Percentiles rank a stretch among this genome's conserved stretches.
These are phyloP conservation scores for Hirsutella minnesotensis DNA, from an alignment of 2,329 filamentous ascomycete genomes.

Conservation along the genomic window DNA sequence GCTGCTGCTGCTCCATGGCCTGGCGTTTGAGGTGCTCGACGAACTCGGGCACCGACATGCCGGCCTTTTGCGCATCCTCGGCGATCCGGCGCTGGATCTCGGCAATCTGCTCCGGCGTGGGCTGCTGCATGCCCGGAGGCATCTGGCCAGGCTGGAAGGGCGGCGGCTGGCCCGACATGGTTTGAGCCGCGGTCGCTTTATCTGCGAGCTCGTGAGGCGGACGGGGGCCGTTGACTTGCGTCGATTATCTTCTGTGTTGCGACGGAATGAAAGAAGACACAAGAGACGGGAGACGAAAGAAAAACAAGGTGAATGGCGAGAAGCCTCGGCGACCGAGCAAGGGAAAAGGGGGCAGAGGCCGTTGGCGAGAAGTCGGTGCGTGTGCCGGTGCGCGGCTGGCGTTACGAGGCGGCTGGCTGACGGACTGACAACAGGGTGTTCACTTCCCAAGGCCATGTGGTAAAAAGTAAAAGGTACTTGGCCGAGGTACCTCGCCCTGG, in stretches of 20 bases:
- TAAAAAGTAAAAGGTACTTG: neutral
- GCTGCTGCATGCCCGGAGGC: slow-evolving; percentile 31
- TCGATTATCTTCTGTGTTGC: no score
- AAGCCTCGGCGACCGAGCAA: no score
- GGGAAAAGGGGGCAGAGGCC: neutral
- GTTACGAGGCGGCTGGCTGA: neutral
- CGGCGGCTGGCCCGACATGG: slow-evolving; percentile 18
- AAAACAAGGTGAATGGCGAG: no score
- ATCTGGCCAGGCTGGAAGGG: slow-evolving; percentile 13
- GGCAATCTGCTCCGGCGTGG: slow-evolving; percentile 74
- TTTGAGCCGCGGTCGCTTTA: neutral
- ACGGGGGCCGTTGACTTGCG: neutral
- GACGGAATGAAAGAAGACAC: no score
- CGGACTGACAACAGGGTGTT: slow-evolving; percentile 23
- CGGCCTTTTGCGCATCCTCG: slow-evolving; percentile 70
- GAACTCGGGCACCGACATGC: slow-evolving; percentile 78
- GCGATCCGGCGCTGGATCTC: slow-evolving; percentile 75
- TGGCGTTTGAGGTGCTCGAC: slow-evolving; percentile 56
- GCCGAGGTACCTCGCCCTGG: neutral
- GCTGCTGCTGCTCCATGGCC: slow-evolving; percentile 36
- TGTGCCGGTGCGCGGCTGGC: neutral
- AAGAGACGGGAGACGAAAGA: no score
- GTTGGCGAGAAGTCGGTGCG: neutral
- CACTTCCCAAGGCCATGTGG: slow-evolving; percentile 16
- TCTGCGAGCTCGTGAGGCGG: neutral